Conservation (phyloP, 164 flowering plant species). For the Santalum album region DNA sequence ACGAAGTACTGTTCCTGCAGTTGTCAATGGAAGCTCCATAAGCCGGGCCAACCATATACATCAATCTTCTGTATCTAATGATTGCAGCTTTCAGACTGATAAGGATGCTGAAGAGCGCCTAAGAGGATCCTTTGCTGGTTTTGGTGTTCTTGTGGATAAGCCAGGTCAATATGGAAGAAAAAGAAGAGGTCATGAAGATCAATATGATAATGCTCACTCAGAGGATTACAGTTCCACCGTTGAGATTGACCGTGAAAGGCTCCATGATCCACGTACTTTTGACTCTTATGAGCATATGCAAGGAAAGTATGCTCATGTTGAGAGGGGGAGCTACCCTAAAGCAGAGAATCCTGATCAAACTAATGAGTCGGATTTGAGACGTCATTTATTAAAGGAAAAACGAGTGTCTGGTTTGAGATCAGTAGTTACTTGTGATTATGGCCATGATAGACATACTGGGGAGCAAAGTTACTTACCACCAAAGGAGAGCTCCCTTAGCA, state of each 20-base stretch:
- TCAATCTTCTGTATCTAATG: constrained; percentile 29
- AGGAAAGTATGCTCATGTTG: constrained; percentile 38
- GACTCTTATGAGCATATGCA: constrained; percentile 40
- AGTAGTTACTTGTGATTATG: constrained; percentile 40
- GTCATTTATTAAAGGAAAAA: constrained; percentile 55
- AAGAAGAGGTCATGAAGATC: constrained; percentile 46
- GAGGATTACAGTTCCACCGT: constrained; percentile 30
- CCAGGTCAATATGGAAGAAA: too few relatives aligned
- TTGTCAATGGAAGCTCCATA: constrained; percentile 26
- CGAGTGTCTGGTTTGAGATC: constrained; percentile 59
- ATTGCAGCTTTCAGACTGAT: constrained; percentile 35
- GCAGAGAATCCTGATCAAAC: constrained; percentile 36
- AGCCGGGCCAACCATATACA: constrained; percentile 23
- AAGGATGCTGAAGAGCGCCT: constrained; percentile 62
- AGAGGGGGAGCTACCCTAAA: constrained; percentile 37
- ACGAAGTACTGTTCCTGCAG: constrained; percentile 14
- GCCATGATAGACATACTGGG: constrained; percentile 22
- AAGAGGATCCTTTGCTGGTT: constrained; percentile 87
- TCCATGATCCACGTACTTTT: constrained; percentile 31
- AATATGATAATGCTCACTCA: constrained; percentile 30
- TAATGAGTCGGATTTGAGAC: constrained; percentile 50
- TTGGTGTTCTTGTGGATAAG: constrained; percentile 96
- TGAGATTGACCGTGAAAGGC: constrained; percentile 40
- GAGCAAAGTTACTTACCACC: constrained; percentile 26
- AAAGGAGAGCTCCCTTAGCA: constrained; percentile 39